A percentile compares a stretch with the other conserved stretches of the same genome.
Evolutionary conservation across 352 stramenopile species (phyloP).

Genomic region (Globisporangium solare): DNA sequence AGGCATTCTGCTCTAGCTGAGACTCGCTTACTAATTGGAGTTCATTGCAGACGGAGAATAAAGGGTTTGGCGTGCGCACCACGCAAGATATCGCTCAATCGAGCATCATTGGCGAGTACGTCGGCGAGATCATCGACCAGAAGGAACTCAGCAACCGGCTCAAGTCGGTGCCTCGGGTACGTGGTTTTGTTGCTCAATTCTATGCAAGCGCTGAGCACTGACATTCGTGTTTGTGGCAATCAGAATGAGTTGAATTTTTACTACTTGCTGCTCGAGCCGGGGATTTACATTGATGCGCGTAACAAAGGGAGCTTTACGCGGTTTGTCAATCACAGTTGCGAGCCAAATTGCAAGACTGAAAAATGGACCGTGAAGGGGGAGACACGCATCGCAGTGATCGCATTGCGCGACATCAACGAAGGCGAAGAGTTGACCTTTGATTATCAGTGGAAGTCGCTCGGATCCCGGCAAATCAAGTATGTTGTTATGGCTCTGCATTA

Average conservation of each 20-base stretch:
- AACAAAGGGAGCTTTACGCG: slow-evolving; percentile 91
- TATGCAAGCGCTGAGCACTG: not conserved
- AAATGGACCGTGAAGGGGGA: slow-evolving; percentile 92
- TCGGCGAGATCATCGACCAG: slow-evolving; percentile 90
- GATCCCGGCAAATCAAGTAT: slow-evolving; percentile 73
- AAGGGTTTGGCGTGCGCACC: slow-evolving; percentile 84
- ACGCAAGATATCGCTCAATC: slow-evolving; percentile 51
- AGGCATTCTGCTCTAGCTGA: too few species aligned
- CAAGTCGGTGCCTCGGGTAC: slow-evolving; percentile 48
- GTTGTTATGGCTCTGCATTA: not conserved
- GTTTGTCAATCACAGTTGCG: slow-evolving; percentile 96
- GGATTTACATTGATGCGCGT: slow-evolving; percentile 87
- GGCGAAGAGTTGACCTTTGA: slow-evolving; percentile 95
- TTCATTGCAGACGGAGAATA: slow-evolving; percentile 50
- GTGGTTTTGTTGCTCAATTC: slow-evolving; percentile 1
- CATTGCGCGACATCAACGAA: slow-evolving; percentile 81
- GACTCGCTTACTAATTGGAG: not conserved
- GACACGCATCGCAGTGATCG: slow-evolving; percentile 92
- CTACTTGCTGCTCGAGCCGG: slow-evolving; percentile 74
- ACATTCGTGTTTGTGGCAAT: slow-evolving; percentile 3
- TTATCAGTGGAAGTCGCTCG: slow-evolving; percentile 93
- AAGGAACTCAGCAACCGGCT: slow-evolving; percentile 66
- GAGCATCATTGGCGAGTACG: slow-evolving; percentile 86
- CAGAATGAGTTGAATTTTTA: slow-evolving; percentile 87
- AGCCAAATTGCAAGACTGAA: slow-evolving; percentile 94